Evolutionary conservation across 305 asterid genomes (phyloP).

Genomic region (Fraxinus angustifolia): DNA sequence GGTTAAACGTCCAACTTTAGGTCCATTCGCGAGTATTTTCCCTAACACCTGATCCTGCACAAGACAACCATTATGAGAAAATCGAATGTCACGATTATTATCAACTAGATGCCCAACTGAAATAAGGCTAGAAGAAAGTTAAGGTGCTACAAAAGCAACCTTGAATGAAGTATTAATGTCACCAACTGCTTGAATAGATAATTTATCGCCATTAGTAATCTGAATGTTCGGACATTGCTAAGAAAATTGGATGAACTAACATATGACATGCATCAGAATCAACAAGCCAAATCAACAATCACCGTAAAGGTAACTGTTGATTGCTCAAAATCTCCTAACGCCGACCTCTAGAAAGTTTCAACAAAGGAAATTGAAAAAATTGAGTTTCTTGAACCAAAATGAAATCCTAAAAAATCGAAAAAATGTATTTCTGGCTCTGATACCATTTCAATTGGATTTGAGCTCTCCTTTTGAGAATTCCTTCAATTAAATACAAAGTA

Average conservation of each 20-base stretch:
- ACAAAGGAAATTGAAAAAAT: too few species aligned
- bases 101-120: neutral
- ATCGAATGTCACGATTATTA: neutral
- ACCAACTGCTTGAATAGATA: neutral
- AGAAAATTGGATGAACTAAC: neutral
- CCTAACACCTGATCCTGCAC: neutral
- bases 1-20: neutral
- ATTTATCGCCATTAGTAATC: neutral
- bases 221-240: neutral
- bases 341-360: too few species aligned
- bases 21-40: neutral
- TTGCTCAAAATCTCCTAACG: too few species aligned
- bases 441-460: too few species aligned
- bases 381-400: too few species aligned
- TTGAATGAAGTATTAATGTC: neutral
- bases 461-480: too few species aligned
- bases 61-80: neutral
- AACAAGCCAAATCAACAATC: neutral
- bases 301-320: neutral
- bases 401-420: too few species aligned
- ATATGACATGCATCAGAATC: neutral
- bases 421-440: too few species aligned
- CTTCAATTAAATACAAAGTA: too few species aligned
- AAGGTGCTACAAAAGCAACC: neutral
- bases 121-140: neutral